Percentiles rank a stretch among this genome's conserved stretches.
Conservation (phyloP, 2,329 filamentous ascomycete species). For the Talaromyces sp. region DNA sequence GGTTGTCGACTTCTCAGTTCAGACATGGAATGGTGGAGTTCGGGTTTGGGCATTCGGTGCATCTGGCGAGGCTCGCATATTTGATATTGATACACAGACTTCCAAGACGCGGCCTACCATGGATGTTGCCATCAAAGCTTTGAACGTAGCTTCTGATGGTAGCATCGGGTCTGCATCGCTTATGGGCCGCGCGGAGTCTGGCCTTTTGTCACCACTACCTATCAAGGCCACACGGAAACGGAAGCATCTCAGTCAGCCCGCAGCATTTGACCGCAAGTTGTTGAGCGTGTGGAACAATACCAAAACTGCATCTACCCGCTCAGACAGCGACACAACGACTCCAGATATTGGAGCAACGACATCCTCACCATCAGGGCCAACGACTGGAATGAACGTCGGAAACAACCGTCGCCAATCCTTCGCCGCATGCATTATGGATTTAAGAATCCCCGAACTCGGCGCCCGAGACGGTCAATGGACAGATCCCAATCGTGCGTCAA, state of each 20-base stretch:
- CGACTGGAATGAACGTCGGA: background rate
- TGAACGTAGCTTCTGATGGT: conserved; percentile 26
- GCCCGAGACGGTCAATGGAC: conserved; percentile 21
- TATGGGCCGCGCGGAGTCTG: conserved; percentile 16
- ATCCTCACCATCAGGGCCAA: background rate
- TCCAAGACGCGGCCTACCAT: conserved; percentile 14
- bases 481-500: background rate
- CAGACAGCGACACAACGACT: background rate
- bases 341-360: background rate
- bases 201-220: conserved; percentile 8
- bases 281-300: conserved; percentile 6
- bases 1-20: conserved; percentile 49
- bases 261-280: conserved; percentile 21
- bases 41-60: conserved; percentile 51
- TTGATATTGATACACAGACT: conserved; percentile 40
- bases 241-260: conserved; percentile 20
- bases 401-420: conserved; percentile 26
- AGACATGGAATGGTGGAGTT: conserved; percentile 39
- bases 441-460: conserved; percentile 30
- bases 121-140: conserved; percentile 22
- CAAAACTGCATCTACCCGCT: background rate
- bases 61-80: conserved; percentile 42
- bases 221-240: conserved; percentile 24
- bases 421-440: conserved; percentile 33
- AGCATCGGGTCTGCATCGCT: conserved; percentile 20